A percentile compares a stretch with the other conserved stretches of the same genome.
These are phyloP conservation scores for Penicillium hesseltinei DNA, from an alignment of 2,329 filamentous ascomycete genomes.

Conservation along the genomic window DNA sequence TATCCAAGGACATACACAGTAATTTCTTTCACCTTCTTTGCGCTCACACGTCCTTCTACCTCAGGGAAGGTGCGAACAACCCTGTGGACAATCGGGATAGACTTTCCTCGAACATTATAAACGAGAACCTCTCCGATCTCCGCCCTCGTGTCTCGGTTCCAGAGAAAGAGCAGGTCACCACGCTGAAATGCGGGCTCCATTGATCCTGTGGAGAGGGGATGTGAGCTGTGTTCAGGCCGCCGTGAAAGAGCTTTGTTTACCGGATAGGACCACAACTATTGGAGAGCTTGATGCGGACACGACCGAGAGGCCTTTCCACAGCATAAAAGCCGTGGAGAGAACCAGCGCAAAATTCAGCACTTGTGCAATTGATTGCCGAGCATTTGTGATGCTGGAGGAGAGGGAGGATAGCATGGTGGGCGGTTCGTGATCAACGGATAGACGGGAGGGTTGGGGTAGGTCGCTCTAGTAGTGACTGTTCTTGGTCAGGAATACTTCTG, in stretches of 20 bases:
- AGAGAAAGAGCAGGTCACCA: constrained; percentile 63
- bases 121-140: constrained; percentile 72
- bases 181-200: constrained; percentile 68
- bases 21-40: constrained; percentile 37
- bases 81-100: constrained; percentile 96
- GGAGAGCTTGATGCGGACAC: constrained; percentile 70
- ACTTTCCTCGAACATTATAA: constrained; percentile 60
- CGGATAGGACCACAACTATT: constrained; percentile 65
- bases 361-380: constrained; percentile 77
- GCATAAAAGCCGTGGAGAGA: constrained; percentile 60
- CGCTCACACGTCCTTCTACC: constrained; percentile 29
- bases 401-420: constrained; percentile 66
- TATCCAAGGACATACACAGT: constrained; percentile 24
- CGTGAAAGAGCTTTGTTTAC: constrained; percentile 23
- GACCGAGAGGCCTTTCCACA: constrained; percentile 81
- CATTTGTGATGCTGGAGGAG: constrained; percentile 58
- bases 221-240: background rate
- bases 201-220: constrained; percentile 28
- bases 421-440: constrained; percentile 22
- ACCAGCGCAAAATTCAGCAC: constrained; percentile 88
- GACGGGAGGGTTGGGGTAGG: constrained; percentile 4
- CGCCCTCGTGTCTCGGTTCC: constrained; percentile 61
- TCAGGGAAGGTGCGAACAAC: constrained; percentile 69
- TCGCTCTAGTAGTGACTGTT: background rate
- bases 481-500: background rate